phyloP scores from a whole-genome alignment of 2,329 filamentous ascomycete genomes.

The Didymosphaeria variabile region DNA sequence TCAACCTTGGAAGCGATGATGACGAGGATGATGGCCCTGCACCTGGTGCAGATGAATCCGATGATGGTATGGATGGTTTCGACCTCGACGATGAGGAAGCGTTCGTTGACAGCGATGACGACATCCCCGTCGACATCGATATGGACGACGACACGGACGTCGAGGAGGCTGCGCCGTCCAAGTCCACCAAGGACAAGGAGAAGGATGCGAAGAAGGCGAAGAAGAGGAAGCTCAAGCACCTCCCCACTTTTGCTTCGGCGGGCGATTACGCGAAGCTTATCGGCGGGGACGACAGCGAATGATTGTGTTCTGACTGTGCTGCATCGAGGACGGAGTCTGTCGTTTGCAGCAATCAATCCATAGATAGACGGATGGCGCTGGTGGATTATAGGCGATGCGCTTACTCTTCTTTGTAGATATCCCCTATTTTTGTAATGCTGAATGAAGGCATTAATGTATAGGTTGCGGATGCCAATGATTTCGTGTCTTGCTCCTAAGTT shows the following conservation, averaged over 20 bases:
- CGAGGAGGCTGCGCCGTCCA: constrained; percentile 53
- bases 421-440: constrained; percentile 39
- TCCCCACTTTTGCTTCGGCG: constrained; percentile 91
- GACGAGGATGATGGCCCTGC: constrained; percentile 56
- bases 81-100: constrained; percentile 62
- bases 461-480: neutral
- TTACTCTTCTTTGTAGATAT: constrained; percentile 41
- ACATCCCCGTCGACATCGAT: constrained; percentile 61
- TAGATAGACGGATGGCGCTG: constrained; percentile 11
- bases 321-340: constrained; percentile 7
- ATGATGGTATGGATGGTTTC: constrained; percentile 53
- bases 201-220: constrained; percentile 62
- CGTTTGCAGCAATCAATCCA: neutral
- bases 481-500: too few relatives aligned
- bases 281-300: constrained; percentile 65
- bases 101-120: constrained; percentile 65
- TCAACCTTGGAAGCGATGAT: constrained; percentile 59
- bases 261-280: constrained; percentile 93
- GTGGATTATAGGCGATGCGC: neutral
- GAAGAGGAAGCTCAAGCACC: constrained; percentile 83
- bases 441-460: constrained; percentile 11
- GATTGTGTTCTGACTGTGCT: constrained; percentile 7
- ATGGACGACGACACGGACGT: constrained; percentile 51
- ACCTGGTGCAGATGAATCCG: constrained; percentile 46
- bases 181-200: constrained; percentile 46